These are phyloP conservation scores for Aspergillus biplanus DNA, from an alignment of 495 filamentous ascomycete species.

Conservation along the genomic window DNA sequence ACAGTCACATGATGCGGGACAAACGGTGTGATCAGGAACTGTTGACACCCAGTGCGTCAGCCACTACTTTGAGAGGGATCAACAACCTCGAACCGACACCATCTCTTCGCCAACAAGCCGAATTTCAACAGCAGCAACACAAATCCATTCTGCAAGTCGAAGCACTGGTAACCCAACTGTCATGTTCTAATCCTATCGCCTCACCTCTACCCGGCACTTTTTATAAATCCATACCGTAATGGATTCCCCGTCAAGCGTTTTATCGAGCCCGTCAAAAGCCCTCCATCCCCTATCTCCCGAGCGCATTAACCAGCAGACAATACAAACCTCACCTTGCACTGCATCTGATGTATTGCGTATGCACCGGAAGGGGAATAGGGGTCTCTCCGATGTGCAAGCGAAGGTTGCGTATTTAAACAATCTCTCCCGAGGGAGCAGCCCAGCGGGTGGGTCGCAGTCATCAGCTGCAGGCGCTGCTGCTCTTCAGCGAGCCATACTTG, in stretches of 20 bases:
- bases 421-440: slow-evolving; percentile 63
- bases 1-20: slow-evolving; percentile 41
- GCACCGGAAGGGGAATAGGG: slow-evolving; percentile 46
- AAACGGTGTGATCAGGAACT: slow-evolving; percentile 38
- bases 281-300: slow-evolving; percentile 78
- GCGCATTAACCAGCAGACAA: slow-evolving; percentile 72
- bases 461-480: slow-evolving; percentile 63
- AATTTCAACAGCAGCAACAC: slow-evolving; percentile 2
- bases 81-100: slow-evolving; percentile 16
- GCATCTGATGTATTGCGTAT: slow-evolving; percentile 47
- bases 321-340: slow-evolving; percentile 56
- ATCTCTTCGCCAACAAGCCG: slow-evolving; percentile 20
- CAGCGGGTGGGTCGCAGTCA: slow-evolving; percentile 50
- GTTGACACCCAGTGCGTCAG: slow-evolving; percentile 33
- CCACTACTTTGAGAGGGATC: slow-evolving; percentile 36
- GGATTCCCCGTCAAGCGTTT: slow-evolving; percentile 47
- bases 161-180: slow-evolving; percentile 11
- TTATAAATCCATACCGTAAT: slow-evolving; percentile 31
- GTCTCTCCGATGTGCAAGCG: slow-evolving; percentile 76
- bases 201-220: slow-evolving; percentile 19
- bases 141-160: not conserved
- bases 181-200: slow-evolving; percentile 27
- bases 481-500: slow-evolving; percentile 77
- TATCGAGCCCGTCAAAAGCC: slow-evolving; percentile 55
- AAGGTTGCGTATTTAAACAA: slow-evolving; percentile 86